Conservation (phyloP, 495 filamentous ascomycete genomes). For the Aspergillus cavernicola region DNA sequence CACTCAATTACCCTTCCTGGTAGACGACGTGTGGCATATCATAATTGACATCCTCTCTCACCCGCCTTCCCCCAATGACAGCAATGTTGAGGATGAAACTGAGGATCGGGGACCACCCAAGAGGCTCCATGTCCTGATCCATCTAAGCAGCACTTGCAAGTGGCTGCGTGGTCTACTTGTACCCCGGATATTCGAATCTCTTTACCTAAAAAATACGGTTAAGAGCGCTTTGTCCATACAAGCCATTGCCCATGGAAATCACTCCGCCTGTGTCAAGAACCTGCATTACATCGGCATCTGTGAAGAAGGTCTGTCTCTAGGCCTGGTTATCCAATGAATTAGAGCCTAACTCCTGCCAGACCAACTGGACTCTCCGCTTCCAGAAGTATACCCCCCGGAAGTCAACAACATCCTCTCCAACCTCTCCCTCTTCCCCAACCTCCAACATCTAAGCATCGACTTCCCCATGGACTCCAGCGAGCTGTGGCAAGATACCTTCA, state of each 20-base stretch:
- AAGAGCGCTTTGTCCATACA: constrained; percentile 1
- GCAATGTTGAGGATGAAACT: too few species aligned
- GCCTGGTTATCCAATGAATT: not conserved
- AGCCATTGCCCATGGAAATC: constrained; percentile 1
- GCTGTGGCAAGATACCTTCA: not conserved
- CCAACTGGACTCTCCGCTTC: too few species aligned
- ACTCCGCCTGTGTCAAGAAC: not conserved
- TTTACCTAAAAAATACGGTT: not conserved
- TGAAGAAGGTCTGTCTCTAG: not conserved
- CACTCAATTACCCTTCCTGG: too few species aligned
- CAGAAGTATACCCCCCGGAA: not conserved
- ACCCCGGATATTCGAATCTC: not conserved
- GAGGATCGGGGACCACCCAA: not conserved
- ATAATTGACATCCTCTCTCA: too few species aligned
- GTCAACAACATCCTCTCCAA: not conserved
- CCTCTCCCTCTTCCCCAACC: not conserved
- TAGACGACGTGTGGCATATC: too few species aligned
- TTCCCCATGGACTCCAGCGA: not conserved
- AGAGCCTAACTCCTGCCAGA: not conserved
- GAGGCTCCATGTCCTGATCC: not conserved
- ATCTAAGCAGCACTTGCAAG: constrained; percentile 4
- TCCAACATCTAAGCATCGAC: not conserved
- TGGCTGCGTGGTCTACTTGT: constrained; percentile 1
- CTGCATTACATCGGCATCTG: not conserved
- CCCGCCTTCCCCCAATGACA: too few species aligned